Conservation (phyloP, 306 rosid genomes). For the Citrullus colocynthis region DNA sequence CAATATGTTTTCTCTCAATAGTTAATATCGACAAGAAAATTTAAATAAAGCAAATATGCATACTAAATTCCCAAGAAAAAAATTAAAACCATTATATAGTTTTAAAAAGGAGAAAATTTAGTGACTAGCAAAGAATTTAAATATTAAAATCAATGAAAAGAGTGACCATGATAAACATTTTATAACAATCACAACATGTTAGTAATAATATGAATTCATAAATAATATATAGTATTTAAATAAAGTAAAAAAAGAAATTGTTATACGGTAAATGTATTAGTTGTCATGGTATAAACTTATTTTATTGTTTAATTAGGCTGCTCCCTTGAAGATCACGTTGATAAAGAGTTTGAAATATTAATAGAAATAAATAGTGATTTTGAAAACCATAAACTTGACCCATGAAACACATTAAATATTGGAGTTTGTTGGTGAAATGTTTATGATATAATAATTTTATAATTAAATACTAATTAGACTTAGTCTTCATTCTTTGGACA, state of each 20-base stretch:
- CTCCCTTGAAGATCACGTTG: background rate
- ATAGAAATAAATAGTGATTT: background rate
- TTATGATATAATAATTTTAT: background rate
- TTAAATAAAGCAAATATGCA: background rate
- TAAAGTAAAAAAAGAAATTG: too few relatives aligned
- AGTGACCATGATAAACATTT: too few relatives aligned
- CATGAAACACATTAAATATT: background rate
- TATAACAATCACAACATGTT: too few relatives aligned
- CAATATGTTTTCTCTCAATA: background rate
- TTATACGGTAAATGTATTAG: background rate
- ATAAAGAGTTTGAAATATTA: background rate
- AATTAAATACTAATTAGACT: background rate
- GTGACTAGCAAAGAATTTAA: too few relatives aligned
- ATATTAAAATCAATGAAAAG: too few relatives aligned
- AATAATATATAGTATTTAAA: too few relatives aligned
- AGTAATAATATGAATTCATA: too few relatives aligned
- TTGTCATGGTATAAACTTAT: background rate
- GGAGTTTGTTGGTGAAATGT: background rate
- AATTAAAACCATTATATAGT: background rate
- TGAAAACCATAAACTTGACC: background rate
- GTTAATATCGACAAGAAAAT: background rate
- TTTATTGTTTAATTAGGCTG: background rate
- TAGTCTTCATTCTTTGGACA: background rate
- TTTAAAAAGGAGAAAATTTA: too few relatives aligned
- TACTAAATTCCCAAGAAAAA: background rate